Conservation (phyloP, 768 basidiomycete species). For the Boletus patriciae region DNA sequence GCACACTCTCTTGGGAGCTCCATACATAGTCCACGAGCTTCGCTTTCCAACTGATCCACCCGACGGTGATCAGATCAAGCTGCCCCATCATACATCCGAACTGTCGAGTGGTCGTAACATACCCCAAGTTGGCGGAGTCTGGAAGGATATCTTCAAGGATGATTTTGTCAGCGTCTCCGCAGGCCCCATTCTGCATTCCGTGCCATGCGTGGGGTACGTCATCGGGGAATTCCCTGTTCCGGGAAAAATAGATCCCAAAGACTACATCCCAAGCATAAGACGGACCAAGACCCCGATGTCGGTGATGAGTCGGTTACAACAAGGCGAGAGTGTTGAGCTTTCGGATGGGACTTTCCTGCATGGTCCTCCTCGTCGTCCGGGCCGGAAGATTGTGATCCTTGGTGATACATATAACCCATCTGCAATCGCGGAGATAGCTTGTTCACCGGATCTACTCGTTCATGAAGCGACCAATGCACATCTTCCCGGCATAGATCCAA, state of each 20-base stretch:
- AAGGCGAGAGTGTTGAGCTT: slow-evolving; percentile 61
- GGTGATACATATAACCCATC: slow-evolving; percentile 86
- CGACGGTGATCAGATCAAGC: slow-evolving; percentile 46
- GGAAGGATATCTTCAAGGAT: slow-evolving; percentile 65
- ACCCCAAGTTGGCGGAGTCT: slow-evolving; percentile 53
- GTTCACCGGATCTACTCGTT: slow-evolving; percentile 69
- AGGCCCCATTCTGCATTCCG: slow-evolving; percentile 76
- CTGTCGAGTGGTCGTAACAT: slow-evolving; percentile 63
- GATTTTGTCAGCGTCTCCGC: slow-evolving; percentile 63
- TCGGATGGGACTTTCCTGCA: slow-evolving; percentile 70
- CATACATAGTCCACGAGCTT: slow-evolving; percentile 84
- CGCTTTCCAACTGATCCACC: slow-evolving; percentile 60
- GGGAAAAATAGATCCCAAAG: slow-evolving; percentile 70
- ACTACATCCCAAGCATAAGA: slow-evolving; percentile 66
- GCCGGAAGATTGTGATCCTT: slow-evolving; percentile 76
- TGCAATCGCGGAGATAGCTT: slow-evolving; percentile 58
- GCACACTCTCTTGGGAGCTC: slow-evolving; percentile 59
- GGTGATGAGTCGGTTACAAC: slow-evolving; percentile 64
- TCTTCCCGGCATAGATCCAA: slow-evolving; percentile 60
- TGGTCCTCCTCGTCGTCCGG: slow-evolving; percentile 63
- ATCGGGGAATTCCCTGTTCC: slow-evolving; percentile 68
- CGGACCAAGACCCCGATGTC: slow-evolving; percentile 70
- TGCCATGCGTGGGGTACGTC: slow-evolving; percentile 80
- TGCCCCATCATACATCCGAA: slow-evolving; percentile 56
- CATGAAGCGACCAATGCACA: slow-evolving; percentile 92